phyloP scores from a whole-genome alignment of 108 stramenopile species.

The Skeletonema costatum region DNA sequence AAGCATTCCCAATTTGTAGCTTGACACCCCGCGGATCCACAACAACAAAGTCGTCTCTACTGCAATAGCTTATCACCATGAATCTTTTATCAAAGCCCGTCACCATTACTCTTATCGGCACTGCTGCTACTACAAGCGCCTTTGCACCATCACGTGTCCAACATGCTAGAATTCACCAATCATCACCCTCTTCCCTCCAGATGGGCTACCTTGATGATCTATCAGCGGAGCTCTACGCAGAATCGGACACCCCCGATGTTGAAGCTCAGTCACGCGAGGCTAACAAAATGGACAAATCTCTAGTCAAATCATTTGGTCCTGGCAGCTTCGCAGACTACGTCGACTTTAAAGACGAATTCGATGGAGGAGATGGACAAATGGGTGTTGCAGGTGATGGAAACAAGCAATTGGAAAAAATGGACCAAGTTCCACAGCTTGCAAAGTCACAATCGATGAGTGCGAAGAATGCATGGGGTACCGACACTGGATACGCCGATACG shows the following conservation, averaged over 20 bases:
- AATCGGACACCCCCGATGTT: conserved; percentile 37
- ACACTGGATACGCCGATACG: conserved; percentile 75
- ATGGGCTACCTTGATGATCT: conserved; percentile 77
- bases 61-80: background rate
- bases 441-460: conserved; percentile 73
- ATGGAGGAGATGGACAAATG: conserved; percentile 85
- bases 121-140: background rate
- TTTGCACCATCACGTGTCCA: conserved; percentile 10
- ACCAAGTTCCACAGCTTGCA: conserved; percentile 35
- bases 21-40: background rate
- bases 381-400: conserved; percentile 90
- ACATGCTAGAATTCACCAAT: background rate
- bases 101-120: conserved; percentile 12
- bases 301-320: conserved; percentile 56
- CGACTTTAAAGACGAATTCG: conserved; percentile 74
- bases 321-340: conserved; percentile 69
- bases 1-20: background rate
- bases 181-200: conserved; percentile 11
- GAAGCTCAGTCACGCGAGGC: conserved; percentile 48
- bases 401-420: conserved; percentile 59
- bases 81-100: conserved; percentile 25
- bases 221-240: conserved; percentile 37
- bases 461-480: conserved; percentile 84
- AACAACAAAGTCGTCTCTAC: background rate
- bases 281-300: conserved; percentile 53